Evolutionary conservation across 257 asterid genomes (phyloP).

Genomic region (Scutellaria baicalensis): DNA sequence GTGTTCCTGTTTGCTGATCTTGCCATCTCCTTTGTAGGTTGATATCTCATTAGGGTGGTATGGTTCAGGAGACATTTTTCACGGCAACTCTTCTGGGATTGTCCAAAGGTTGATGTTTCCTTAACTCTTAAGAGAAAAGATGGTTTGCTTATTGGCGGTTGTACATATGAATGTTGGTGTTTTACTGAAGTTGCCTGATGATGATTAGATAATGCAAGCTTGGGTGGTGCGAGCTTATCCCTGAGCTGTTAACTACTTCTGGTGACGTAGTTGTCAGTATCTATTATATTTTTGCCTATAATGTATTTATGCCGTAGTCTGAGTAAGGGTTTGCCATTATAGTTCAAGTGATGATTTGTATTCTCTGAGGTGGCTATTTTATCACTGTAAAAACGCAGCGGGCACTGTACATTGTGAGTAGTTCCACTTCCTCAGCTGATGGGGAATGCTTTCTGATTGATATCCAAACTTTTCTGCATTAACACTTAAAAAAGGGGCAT

Average conservation of each 20-base stretch:
- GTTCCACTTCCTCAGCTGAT: conserved; percentile 21
- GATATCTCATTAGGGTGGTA: neutral
- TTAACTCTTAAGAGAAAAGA: neutral
- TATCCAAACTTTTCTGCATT: neutral
- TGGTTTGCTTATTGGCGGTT: conserved; percentile 3
- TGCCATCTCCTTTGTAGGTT: conserved; percentile 11
- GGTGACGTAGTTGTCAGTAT: neutral
- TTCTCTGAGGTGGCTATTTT: neutral
- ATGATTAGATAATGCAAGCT: conserved; percentile 4
- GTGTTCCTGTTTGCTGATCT: neutral
- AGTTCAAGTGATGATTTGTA: conserved; percentile 16
- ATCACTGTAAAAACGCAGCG: conserved; percentile 1
- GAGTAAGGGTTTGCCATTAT: conserved; percentile 8
- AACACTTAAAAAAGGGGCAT: too few relatives aligned
- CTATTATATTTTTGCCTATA: conserved; percentile 15
- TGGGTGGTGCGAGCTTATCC: conserved; percentile 5
- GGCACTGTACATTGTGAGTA: conserved; percentile 20
- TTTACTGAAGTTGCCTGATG: conserved; percentile 13
- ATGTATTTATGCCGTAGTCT: conserved; percentile 4
- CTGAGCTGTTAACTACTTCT: neutral
- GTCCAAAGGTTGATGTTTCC: neutral
- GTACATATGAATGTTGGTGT: conserved; percentile 25
- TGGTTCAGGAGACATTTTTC: neutral
- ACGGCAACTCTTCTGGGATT: neutral
- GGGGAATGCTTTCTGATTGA: conserved; percentile 22